Evolutionary conservation across 1,284 basidiomycete genomes (phyloP), one percentile per base, ranked within the genome.

Genomic region (Amylostereum areolatum): DNA sequence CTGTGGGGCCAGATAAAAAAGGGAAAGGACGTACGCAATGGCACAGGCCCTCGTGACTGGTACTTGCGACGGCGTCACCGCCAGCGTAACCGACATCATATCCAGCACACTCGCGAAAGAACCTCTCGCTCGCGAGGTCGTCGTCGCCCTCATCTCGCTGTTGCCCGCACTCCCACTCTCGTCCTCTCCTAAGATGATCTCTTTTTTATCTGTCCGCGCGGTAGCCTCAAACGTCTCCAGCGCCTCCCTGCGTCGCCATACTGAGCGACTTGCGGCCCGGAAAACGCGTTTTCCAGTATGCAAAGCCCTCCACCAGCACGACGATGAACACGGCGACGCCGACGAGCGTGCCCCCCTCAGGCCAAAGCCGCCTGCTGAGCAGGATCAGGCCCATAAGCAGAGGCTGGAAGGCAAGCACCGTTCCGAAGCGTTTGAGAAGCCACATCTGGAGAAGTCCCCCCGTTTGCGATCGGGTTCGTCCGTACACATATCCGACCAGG

Each of bases 71-170:
- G 85, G 85, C 70, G 77, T 77, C 11, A 87, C 83, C 2, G 85
- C 84, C 33, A 89, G 69, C 11, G 84, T 88, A 49, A 81, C 59
- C 50, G 81, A 83, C 83, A 89, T 86, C 85, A 89, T 87, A 60
- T 89, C 85, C 50, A 89, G 68, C 46, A 89, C 83, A 28, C 80
- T 83, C 3, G 85, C 84, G 69, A 86, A 82, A 2, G 84, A 87
- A 11, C 83, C 81, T 49, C 85, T 74, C 35, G 71, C 64, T 27
- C 78, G 65, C 7, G 67, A 58, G 35, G 55, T 70, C 49, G 34
- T 7, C 70, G 63, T 29, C 67, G 18, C 68, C 46, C 74, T 43
- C 70, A 62, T 29, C 66, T 43, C 67, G 46, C 74, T 78, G 60
- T 74, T 81, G 30, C 74, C 74, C 44, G 78, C 67, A 54, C 78